Evolutionary conservation across 495 filamentous ascomycete genomes (phyloP).

Genomic region (Xylaria nigripes): DNA sequence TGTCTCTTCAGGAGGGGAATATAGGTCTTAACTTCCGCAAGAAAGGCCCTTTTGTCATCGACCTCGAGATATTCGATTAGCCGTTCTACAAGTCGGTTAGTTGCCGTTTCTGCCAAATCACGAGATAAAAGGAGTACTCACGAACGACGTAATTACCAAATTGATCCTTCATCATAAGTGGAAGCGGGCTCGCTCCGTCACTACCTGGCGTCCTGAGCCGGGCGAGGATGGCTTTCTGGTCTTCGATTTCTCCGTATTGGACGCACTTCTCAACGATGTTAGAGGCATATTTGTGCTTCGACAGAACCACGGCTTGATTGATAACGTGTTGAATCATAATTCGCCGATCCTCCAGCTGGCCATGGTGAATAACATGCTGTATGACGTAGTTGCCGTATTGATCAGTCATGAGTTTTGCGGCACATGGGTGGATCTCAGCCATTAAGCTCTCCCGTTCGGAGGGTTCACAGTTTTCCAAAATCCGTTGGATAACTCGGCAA

Average conservation of each 20-base stretch:
- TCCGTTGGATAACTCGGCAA: constrained; percentile 88
- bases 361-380: constrained; percentile 85
- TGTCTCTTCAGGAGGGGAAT: constrained; percentile 64
- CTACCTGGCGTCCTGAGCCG: constrained; percentile 52
- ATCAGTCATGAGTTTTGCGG: constrained; percentile 66
- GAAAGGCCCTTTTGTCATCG: constrained; percentile 55
- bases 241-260: constrained; percentile 57
- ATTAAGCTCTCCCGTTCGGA: constrained; percentile 63
- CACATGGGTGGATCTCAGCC: constrained; percentile 68
- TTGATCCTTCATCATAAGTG: constrained; percentile 76
- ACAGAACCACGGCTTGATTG: constrained; percentile 60
- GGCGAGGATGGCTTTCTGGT: constrained; percentile 63
- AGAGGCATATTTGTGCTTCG: constrained; percentile 93
- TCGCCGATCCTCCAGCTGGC: constrained; percentile 63
- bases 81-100: constrained; percentile 55
- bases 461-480: constrained; percentile 78
- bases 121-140: constrained; percentile 44
- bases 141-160: constrained; percentile 97
- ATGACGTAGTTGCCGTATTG: constrained; percentile 97
- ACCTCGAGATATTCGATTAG: constrained; percentile 62
- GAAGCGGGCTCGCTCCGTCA: constrained; percentile 58
- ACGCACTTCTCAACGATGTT: constrained; percentile 98
- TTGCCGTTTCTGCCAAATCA: neutral
- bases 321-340: constrained; percentile 68
- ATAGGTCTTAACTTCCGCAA: constrained; percentile 66